Base-by-base conservation (phyloP, 805 yeast species). In the Suhomyces faveliae region DNA sequence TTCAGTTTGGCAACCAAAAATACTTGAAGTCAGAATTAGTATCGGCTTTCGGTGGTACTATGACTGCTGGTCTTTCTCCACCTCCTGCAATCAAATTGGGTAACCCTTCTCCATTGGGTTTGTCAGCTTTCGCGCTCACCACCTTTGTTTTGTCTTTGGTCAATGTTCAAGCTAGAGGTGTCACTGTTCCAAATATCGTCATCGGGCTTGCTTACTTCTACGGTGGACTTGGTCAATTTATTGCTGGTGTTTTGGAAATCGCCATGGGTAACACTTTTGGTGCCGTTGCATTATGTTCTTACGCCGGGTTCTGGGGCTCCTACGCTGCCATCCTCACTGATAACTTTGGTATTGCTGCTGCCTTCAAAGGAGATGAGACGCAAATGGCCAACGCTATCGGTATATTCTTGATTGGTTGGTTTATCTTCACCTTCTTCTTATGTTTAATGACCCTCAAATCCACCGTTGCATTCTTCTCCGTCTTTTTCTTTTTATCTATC, bases 11-110 rank as follows among this genome's bases (percentile, higher is more conserved):
- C 3, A 77, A 82, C 57, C 83, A 85, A 52, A 83, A 79, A 63
- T 89, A 85, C 51, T 73, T 80, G 47, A 79, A 76, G 56, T 64
- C 74, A 45, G 91, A 86, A 43, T 71, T 86, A 48, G 67, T 72
- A 45, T 66, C 66, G 21, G 92, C 92, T 2, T 86, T 86, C 54
- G 96, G 96, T 65, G 96, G 96, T 83, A 76, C 86, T 15, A 70
- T 87, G 62, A 83, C 83, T 55, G 89, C 94, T 20, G 92, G 77
- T 48, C 66, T 70, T 53, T 55, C 73, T 15, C 77, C 77, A 21
- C 73, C 77, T 12, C 74, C 76, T 10, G 60, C 69, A 33, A 63
- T 66, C 45, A 50, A 57, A 52, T 52, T 65, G 53, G 91, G 85
- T 49, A 85, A 85, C 58, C 91, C 92, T 21, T 87, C 86, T 41